These are phyloP conservation scores for Cladosporium sphaerospermum DNA, from an alignment of 2,329 filamentous ascomycete species.

Conservation along the genomic window DNA sequence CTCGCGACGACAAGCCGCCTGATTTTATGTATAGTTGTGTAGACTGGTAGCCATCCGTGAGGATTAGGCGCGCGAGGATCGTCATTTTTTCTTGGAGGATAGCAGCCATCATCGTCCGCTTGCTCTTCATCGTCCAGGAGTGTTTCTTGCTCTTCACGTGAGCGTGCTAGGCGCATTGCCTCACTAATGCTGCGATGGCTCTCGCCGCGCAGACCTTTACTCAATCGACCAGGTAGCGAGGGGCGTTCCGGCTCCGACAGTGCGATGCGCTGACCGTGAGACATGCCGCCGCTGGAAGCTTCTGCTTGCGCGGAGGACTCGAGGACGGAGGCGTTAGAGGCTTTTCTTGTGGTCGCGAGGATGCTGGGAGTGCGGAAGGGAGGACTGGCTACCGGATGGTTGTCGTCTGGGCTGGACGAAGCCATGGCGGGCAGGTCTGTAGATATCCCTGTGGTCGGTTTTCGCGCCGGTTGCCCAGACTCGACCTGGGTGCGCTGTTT, in stretches of 20 bases:
- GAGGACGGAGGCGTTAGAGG: constrained; percentile 7
- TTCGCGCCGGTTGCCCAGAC: too few species aligned
- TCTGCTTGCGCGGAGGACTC: constrained; percentile 5
- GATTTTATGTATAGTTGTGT: constrained; percentile 65
- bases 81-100: constrained; percentile 32
- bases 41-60: constrained; percentile 62
- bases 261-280: constrained; percentile 15
- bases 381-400: not conserved
- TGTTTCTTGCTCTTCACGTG: constrained; percentile 44
- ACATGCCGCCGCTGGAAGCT: not conserved
- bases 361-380: constrained; percentile 7
- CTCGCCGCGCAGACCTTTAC: constrained; percentile 19
- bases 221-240: constrained; percentile 22
- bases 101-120: constrained; percentile 42
- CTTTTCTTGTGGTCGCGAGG: not conserved
- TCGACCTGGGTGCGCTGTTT: not conserved
- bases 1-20: constrained; percentile 41
- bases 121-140: constrained; percentile 40
- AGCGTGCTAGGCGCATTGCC: constrained; percentile 34
- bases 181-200: constrained; percentile 33
- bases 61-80: constrained; percentile 45
- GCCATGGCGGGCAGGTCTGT: not conserved
- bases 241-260: constrained; percentile 25
- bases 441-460: not conserved
- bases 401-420: not conserved